These are phyloP conservation scores for Phtheirospermum japonicum DNA, from an alignment of 257 asterid genomes.

Conservation along the genomic window DNA sequence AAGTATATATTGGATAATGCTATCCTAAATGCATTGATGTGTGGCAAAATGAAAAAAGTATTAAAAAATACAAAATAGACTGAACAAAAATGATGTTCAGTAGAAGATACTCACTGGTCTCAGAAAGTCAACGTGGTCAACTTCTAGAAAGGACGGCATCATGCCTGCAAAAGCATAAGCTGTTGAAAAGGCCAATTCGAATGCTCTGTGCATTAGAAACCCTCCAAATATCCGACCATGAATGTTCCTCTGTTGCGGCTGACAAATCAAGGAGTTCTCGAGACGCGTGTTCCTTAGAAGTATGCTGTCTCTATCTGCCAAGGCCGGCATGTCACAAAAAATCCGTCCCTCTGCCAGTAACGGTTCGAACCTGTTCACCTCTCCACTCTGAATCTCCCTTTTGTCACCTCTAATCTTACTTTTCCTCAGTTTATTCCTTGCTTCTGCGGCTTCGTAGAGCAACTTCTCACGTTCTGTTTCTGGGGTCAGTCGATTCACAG, in stretches of 20 bases:
- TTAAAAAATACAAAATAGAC: background rate
- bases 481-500: slow-evolving; percentile 31
- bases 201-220: slow-evolving; percentile 87
- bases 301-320: slow-evolving; percentile 89
- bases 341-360: slow-evolving; percentile 81
- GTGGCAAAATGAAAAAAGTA: background rate
- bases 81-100: slow-evolving; percentile 1
- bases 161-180: slow-evolving; percentile 89
- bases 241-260: slow-evolving; percentile 96
- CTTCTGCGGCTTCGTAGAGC: slow-evolving; percentile 78
- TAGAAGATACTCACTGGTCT: slow-evolving; percentile 62
- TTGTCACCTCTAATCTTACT: slow-evolving; percentile 46
- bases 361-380: slow-evolving; percentile 47
- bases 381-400: slow-evolving; percentile 60
- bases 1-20: background rate
- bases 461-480: slow-evolving; percentile 50
- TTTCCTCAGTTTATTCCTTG: slow-evolving; percentile 63
- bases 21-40: background rate
- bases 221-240: slow-evolving; percentile 99
- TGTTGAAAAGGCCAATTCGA: slow-evolving; percentile 86
- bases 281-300: slow-evolving; percentile 88
- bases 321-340: slow-evolving; percentile 96
- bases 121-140: slow-evolving; percentile 91
- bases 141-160: slow-evolving; percentile 95
- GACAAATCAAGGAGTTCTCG: slow-evolving; percentile 91